phyloP scores from a whole-genome alignment of 2,329 filamentous ascomycete genomes.

The Xylariaceae sp. region DNA sequence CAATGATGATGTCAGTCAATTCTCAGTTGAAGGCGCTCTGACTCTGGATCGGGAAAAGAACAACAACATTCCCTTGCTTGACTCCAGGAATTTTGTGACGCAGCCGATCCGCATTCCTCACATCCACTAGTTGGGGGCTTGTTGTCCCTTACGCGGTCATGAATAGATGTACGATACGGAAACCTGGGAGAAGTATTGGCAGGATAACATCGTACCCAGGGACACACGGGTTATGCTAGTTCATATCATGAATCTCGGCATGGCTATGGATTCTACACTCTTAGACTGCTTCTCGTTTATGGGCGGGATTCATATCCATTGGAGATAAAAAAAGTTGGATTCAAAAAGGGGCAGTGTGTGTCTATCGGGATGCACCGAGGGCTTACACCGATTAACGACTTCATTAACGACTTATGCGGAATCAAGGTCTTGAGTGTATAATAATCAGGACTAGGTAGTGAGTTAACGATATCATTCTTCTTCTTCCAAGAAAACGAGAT shows the following conservation, averaged over 20 bases:
- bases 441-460: neutral
- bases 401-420: neutral
- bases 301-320: neutral
- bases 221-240: neutral
- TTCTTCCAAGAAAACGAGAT: neutral
- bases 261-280: neutral
- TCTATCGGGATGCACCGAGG: too few species aligned
- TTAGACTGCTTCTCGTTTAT: neutral
- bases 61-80: constrained; percentile 45
- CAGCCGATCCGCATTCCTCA: constrained; percentile 32
- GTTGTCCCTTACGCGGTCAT: neutral
- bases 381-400: neutral
- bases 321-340: neutral
- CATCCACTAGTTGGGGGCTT: constrained; percentile 15
- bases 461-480: neutral
- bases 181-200: constrained; percentile 3
- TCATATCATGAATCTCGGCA: neutral
- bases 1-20: constrained; percentile 42
- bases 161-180: constrained; percentile 11
- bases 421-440: neutral
- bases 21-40: constrained; percentile 37
- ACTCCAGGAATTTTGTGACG: constrained; percentile 38
- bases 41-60: constrained; percentile 42
- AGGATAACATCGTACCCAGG: neutral
- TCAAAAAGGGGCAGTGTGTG: too few species aligned